phyloP scores from a whole-genome alignment of 352 stramenopile genomes.

The Blastocystis sp. region DNA sequence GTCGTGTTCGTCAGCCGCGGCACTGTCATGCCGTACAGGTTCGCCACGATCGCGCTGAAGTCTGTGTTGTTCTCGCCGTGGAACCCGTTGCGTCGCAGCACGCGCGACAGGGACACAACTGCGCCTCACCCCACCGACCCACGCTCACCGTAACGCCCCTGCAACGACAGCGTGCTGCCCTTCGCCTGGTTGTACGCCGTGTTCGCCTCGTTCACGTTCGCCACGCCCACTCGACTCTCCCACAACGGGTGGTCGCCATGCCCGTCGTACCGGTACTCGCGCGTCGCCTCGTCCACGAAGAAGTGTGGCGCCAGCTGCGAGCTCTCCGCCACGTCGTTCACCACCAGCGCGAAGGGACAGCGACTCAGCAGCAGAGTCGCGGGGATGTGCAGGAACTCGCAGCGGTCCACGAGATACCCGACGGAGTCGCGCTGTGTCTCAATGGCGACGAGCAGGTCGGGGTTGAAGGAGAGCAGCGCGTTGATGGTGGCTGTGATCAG shows the following conservation, averaged over 20 bases:
- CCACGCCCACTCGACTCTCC: not conserved
- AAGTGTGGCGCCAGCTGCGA: not conserved
- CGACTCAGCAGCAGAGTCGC: slow-evolving; percentile 23
- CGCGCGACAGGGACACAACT: slow-evolving; percentile 57
- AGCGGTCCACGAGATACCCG: slow-evolving; percentile 60
- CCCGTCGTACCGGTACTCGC: slow-evolving; percentile 57
- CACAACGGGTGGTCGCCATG: slow-evolving; percentile 14
- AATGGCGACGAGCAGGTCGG: slow-evolving; percentile 52
- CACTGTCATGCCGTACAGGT: slow-evolving; percentile 32
- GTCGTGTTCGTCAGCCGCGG: slow-evolving; percentile 9
- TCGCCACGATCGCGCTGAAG: slow-evolving; percentile 38
- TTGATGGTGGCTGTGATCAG: slow-evolving; percentile 43
- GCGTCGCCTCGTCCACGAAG: not conserved
- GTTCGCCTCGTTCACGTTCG: slow-evolving; percentile 62
- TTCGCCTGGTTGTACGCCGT: slow-evolving; percentile 43
- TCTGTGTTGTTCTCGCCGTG: slow-evolving; percentile 52
- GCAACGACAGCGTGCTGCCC: slow-evolving; percentile 26
- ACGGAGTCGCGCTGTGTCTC: slow-evolving; percentile 61
- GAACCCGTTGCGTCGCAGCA: slow-evolving; percentile 45
- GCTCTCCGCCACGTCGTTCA: not conserved
- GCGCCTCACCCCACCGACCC: not conserved
- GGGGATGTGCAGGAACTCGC: slow-evolving; percentile 52
- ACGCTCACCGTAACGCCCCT: slow-evolving; percentile 56
- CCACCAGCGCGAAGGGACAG: slow-evolving; percentile 52
- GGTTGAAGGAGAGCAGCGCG: slow-evolving; percentile 57